Percentiles rank a stretch among this genome's conserved stretches.
Conservation (phyloP, 495 filamentous ascomycete genomes). For the Penicillium subrubescens region DNA sequence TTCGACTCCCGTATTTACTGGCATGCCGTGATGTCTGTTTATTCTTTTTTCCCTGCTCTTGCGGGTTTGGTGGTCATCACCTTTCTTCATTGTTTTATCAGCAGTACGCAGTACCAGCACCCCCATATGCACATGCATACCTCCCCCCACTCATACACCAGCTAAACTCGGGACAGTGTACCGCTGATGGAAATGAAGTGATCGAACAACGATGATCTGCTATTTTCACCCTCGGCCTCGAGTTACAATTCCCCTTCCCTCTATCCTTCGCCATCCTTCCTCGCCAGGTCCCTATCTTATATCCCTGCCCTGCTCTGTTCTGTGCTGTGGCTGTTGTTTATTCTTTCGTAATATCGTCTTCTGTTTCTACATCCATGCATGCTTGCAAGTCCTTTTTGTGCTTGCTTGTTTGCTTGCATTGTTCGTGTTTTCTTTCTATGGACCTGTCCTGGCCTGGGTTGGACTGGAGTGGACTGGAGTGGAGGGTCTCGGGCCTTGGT, state of each 20-base stretch:
- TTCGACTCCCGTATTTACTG: slow-evolving; percentile 18
- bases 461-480: too few relatives aligned
- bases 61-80: background rate
- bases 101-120: background rate
- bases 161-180: background rate
- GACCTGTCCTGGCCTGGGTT: too few relatives aligned
- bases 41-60: slow-evolving; percentile 8
- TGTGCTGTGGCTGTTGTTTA: background rate
- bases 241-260: background rate
- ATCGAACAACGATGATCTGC: slow-evolving; percentile 26
- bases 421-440: background rate
- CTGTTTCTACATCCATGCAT: too few relatives aligned
- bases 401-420: too few relatives aligned
- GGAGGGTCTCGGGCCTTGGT: too few relatives aligned
- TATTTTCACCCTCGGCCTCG: slow-evolving; percentile 17
- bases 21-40: slow-evolving; percentile 24
- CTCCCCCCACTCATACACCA: background rate
- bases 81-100: background rate
- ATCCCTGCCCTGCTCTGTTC: slow-evolving; percentile 16
- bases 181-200: slow-evolving; percentile 24
- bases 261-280: slow-evolving; percentile 1
- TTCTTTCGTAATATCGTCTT: background rate
- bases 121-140: background rate
- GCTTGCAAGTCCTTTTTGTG: too few relatives aligned
- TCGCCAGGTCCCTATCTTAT: slow-evolving; percentile 22